These are phyloP conservation scores for Phycomyces blakesleeanus DNA, from an alignment of 192 early-diverging fungal genomes.

Conservation along the genomic window DNA sequence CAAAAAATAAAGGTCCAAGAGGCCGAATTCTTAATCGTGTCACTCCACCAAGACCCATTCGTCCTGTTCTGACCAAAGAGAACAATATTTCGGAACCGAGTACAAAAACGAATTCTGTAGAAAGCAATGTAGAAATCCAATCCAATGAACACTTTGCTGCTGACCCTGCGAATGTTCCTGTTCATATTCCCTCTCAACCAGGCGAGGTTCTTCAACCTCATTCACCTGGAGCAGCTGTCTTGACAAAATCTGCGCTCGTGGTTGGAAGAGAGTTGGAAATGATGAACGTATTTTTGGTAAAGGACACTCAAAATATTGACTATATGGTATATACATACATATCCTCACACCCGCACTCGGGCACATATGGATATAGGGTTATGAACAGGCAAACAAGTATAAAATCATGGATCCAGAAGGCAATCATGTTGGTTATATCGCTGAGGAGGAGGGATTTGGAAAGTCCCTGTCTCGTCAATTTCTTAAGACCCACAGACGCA, in stretches of 20 bases:
- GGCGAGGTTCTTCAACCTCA: slow-evolving; percentile 15
- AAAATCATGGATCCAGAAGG: slow-evolving; percentile 66
- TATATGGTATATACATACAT: no score
- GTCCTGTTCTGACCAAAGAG: not conserved
- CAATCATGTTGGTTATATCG: slow-evolving; percentile 73
- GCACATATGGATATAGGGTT: slow-evolving; percentile 48
- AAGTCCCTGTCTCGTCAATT: slow-evolving; percentile 67
- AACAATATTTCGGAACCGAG: not conserved
- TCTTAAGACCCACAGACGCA: slow-evolving; percentile 66
- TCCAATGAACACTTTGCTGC: no score
- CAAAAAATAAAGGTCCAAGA: not conserved
- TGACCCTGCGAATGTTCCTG: not conserved
- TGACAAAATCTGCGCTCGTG: slow-evolving; percentile 59
- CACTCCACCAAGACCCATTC: no score
- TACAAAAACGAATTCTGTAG: no score
- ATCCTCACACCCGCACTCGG: no score
- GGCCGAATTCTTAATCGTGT: not conserved
- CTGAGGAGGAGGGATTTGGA: slow-evolving; percentile 68
- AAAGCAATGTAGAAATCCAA: no score
- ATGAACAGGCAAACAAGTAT: slow-evolving; percentile 88
- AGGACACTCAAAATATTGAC: no score
- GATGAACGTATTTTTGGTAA: slow-evolving; percentile 68
- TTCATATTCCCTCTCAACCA: slow-evolving; percentile 18
- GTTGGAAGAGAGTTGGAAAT: slow-evolving; percentile 78
- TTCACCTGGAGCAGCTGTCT: slow-evolving; percentile 31